Conservation (phyloP, 192 early-diverging fungal genomes). For the Coemansia sp. region DNA sequence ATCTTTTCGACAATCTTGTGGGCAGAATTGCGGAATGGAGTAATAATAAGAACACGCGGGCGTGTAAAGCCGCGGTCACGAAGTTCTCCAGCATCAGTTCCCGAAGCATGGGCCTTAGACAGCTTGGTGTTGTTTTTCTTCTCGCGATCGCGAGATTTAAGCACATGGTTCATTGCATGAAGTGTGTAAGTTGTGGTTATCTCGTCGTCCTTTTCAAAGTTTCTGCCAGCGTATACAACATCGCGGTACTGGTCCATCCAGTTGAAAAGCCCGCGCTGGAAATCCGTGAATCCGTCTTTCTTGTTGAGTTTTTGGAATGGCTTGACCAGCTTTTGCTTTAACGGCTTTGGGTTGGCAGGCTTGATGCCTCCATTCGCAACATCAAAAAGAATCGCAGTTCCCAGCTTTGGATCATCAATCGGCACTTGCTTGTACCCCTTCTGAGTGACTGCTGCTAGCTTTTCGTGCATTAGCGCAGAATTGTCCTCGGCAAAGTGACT, state of each 20-base stretch:
- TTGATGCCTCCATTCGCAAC: constrained; percentile 25
- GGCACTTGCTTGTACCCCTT: constrained; percentile 40
- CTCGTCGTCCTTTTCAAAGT: constrained; percentile 64
- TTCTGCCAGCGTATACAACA: constrained; percentile 69
- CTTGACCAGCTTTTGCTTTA: constrained; percentile 33
- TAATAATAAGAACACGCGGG: constrained; percentile 85
- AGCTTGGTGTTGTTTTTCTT: constrained; percentile 78
- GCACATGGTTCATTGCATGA: constrained; percentile 91
- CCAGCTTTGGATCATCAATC: constrained; percentile 38
- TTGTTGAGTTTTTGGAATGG: constrained; percentile 43
- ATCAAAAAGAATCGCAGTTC: constrained; percentile 35
- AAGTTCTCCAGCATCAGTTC: constrained; percentile 68
- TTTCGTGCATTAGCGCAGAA: constrained; percentile 37
- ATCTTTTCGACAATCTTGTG: constrained; percentile 78
- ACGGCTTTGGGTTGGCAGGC: constrained; percentile 22
- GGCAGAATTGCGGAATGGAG: constrained; percentile 85
- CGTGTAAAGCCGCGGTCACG: constrained; percentile 96
- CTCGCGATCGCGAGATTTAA: constrained; percentile 68
- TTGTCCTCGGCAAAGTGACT: constrained; percentile 31
- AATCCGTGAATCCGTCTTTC: constrained; percentile 24
- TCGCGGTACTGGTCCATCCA: constrained; percentile 78
- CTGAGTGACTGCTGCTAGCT: constrained; percentile 37
- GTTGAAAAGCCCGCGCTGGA: constrained; percentile 64
- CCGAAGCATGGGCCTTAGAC: constrained; percentile 60
- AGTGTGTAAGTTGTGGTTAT: constrained; percentile 73